phyloP scores from a whole-genome alignment of 1,284 basidiomycete genomes.

The Meira nashicola region DNA sequence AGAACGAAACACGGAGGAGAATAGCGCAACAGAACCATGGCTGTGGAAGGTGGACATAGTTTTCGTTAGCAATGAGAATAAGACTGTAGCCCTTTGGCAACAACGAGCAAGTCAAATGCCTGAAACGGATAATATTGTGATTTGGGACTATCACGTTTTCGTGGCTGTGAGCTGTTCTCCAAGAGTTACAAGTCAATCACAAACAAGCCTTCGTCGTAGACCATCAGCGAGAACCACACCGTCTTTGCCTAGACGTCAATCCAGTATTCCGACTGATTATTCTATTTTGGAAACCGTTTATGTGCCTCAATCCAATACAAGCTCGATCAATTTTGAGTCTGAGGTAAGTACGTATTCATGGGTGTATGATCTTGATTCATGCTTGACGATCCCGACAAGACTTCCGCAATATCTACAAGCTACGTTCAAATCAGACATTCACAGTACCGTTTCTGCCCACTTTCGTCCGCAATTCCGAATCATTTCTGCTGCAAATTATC shows the following conservation, averaged over 20 bases:
- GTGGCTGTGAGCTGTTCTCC: slow-evolving; percentile 16
- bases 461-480: slow-evolving; percentile 20
- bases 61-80: slow-evolving; percentile 27
- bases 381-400: slow-evolving; percentile 5
- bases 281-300: neutral
- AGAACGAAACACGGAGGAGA: slow-evolving; percentile 8
- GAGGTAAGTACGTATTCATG: slow-evolving; percentile 14
- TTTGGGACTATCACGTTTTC: slow-evolving; percentile 45
- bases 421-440: slow-evolving; percentile 11
- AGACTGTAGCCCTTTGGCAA: slow-evolving; percentile 25
- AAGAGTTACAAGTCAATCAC: neutral
- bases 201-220: neutral
- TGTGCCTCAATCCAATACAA: too few relatives aligned
- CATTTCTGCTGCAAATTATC: slow-evolving; percentile 15
- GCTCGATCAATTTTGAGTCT: neutral
- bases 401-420: neutral
- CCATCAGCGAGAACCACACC: neutral
- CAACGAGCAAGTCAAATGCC: slow-evolving; percentile 23
- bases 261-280: neutral
- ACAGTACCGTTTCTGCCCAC: slow-evolving; percentile 16
- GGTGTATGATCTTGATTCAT: slow-evolving; percentile 35
- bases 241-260: neutral
- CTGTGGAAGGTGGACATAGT: slow-evolving; percentile 25
- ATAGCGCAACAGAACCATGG: slow-evolving; percentile 7
- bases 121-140: slow-evolving; percentile 18